Percentiles rank a stretch among this genome's conserved stretches.
Evolutionary conservation across 768 basidiomycete species (phyloP).

Genomic region (Leccinum longicurvipes): DNA sequence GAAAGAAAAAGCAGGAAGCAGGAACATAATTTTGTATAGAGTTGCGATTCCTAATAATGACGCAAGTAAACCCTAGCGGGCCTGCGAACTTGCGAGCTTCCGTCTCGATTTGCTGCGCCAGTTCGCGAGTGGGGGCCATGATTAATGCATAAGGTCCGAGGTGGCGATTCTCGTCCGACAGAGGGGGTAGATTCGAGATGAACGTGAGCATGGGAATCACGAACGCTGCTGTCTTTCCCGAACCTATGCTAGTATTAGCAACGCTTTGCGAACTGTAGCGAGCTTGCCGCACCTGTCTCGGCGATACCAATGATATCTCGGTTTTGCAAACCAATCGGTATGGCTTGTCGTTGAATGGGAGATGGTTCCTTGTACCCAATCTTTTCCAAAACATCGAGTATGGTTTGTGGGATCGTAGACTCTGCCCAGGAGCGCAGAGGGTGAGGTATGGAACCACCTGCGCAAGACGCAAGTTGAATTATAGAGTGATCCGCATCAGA

Average conservation of each 20-base stretch:
- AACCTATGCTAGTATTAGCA: slow-evolving; percentile 51
- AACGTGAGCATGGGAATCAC: slow-evolving; percentile 98
- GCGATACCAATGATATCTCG: slow-evolving; percentile 98
- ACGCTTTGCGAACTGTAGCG: not conserved
- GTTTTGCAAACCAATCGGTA: slow-evolving; percentile 97
- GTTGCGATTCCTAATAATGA: too few species aligned
- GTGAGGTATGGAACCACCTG: slow-evolving; percentile 91
- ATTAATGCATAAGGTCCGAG: slow-evolving; percentile 93
- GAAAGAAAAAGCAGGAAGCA: too few species aligned
- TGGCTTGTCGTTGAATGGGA: slow-evolving; percentile 96
- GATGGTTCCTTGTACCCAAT: slow-evolving; percentile 98
- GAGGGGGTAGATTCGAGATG: slow-evolving; percentile 79
- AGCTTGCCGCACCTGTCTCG: slow-evolving; percentile 73
- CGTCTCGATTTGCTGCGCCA: slow-evolving; percentile 95
- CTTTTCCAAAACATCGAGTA: slow-evolving; percentile 80
- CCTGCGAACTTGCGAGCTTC: slow-evolving; percentile 91
- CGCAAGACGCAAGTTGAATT: slow-evolving; percentile 1
- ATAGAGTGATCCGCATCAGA: not conserved
- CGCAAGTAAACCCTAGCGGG: slow-evolving; percentile 88
- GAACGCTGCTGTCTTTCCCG: slow-evolving; percentile 98
- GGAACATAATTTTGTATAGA: too few species aligned
- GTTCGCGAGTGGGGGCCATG: slow-evolving; percentile 94
- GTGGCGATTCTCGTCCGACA: slow-evolving; percentile 92
- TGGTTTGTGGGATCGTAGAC: slow-evolving; percentile 71
- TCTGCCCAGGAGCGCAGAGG: slow-evolving; percentile 92